Conservation (phyloP, 371 early-diverging fungal genomes). For the Mortierella sp. region DNA sequence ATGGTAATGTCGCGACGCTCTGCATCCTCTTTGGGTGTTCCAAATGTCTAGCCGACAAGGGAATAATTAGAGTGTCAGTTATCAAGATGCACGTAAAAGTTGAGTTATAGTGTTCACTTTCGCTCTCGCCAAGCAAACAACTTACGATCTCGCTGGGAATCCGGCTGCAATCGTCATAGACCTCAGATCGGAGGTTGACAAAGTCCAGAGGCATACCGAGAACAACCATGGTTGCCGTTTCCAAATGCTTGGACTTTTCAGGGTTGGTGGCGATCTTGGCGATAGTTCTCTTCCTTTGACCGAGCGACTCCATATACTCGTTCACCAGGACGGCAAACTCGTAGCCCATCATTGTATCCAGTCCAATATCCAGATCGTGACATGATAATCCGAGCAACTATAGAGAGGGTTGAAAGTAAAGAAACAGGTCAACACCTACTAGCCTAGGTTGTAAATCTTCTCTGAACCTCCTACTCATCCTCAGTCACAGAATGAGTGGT, state of each 20-base stretch:
- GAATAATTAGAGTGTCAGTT: neutral
- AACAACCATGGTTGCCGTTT: constrained; percentile 95
- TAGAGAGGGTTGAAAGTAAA: neutral
- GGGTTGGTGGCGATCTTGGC: constrained; percentile 95
- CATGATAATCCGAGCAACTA: constrained; percentile 91
- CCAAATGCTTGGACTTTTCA: constrained; percentile 99
- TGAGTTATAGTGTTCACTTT: too few relatives aligned
- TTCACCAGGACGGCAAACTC: constrained; percentile 92
- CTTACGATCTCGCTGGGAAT: constrained; percentile 84
- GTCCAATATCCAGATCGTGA: constrained; percentile 97
- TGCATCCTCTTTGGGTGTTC: constrained; percentile 98
- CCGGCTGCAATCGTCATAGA: constrained; percentile 87
- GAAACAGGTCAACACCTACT: neutral
- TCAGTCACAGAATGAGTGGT: neutral
- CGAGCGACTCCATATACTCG: constrained; percentile 69
- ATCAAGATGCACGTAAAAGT: neutral
- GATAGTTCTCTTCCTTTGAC: constrained; percentile 67
- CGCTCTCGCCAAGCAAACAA: neutral
- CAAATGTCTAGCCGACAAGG: constrained; percentile 76
- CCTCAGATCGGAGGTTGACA: constrained; percentile 97
- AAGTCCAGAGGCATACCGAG: constrained; percentile 94
- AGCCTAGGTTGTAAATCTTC: too few relatives aligned
- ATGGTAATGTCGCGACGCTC: constrained; percentile 98
- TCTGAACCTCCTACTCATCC: neutral
- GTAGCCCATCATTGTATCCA: constrained; percentile 96